phyloP scores from a whole-genome alignment of 1,139 yeast species.

The Taiozyma onychis region DNA sequence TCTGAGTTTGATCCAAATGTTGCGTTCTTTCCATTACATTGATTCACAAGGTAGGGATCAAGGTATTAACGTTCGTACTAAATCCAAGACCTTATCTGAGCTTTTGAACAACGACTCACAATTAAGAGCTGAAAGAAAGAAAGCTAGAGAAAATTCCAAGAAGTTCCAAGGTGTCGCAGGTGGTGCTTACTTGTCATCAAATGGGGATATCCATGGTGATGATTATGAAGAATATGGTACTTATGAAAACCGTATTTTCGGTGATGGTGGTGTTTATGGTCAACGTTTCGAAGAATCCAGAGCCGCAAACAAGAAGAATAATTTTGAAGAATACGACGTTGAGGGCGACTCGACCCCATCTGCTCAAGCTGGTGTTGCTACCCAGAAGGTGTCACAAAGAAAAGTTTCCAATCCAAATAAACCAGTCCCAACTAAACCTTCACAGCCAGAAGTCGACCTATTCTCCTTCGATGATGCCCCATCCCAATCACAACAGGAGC shows the following conservation, averaged over 20 bases:
- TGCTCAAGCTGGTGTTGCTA: constrained; percentile 9
- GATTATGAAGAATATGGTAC: constrained; percentile 39
- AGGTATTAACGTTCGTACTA: constrained; percentile 90
- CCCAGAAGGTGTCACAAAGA: constrained; percentile 10
- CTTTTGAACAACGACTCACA: constrained; percentile 71
- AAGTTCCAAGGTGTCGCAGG: constrained; percentile 74
- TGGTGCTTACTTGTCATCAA: constrained; percentile 37
- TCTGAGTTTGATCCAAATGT: constrained; percentile 75
- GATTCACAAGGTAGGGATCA: constrained; percentile 95
- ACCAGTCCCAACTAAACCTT: constrained; percentile 25
- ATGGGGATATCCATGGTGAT: constrained; percentile 27
- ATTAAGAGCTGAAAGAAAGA: constrained; percentile 81
- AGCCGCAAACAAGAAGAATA: constrained; percentile 48
- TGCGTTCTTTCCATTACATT: constrained; percentile 88
- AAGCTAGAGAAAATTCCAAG: constrained; percentile 77
- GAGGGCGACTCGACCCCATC: constrained; percentile 27
- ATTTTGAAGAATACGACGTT: constrained; percentile 73
- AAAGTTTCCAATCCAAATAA: constrained; percentile 12
- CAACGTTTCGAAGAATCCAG: constrained; percentile 52
- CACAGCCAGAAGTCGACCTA: constrained; percentile 42
- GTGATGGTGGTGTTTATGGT: constrained; percentile 76
- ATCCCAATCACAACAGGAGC: constrained; percentile 18
- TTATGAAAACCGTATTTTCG: constrained; percentile 45
- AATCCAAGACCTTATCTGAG: constrained; percentile 70
- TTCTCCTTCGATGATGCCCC: constrained; percentile 41